Evolutionary conservation across 2,329 filamentous ascomycete species (phyloP), one percentile per base, ranked within the genome.

Genomic region (Monosporascus sp.): DNA sequence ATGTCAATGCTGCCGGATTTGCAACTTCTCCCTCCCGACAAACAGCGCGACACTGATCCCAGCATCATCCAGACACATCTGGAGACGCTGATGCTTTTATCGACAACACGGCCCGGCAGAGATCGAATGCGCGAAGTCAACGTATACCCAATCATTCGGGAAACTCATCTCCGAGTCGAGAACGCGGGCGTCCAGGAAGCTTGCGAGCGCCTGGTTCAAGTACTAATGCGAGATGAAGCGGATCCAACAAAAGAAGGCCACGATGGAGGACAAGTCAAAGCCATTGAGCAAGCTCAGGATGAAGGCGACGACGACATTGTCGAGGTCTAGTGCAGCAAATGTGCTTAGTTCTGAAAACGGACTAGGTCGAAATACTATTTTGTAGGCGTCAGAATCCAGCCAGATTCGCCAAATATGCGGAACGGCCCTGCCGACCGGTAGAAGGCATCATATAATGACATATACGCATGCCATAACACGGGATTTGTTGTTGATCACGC

Each of bases 171-270:
- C 57, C 81, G 85, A 22, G 84, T 91, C 5, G 79, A 91, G 22
- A 79, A 96, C 64, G 90, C 95, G 46, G 86, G 78, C 17, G 89
- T 97, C 2, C 79, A 82, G 59, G 92, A 96, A 62, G 89, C 85
- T 1, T 96, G 89, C 64, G 94, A 97, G 69, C 80, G 94, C 53
- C 67, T 97, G 50, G 94, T 99, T 47, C 90, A 99, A 67, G 85
- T 96, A 7, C 69, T 96, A 56, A 90, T 91, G 84, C 78, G 89
- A 52, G 89, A 91, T 45, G 91, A 94, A 67, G 85, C 80, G 60
- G 75, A 72, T 45, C 65, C 60, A 43, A 65, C 75, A 49, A 70
- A 70, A 41, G 61, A 66, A 52, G 71, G 73, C 48, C 68, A 68
- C 20, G 66, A 74, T 48, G 69, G 74, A 54, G 76, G 22, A 7